Evolutionary conservation across 768 basidiomycete genomes (phyloP), one percentile per base, ranked within the genome.

Genomic region (Psilocybe sp.): DNA sequence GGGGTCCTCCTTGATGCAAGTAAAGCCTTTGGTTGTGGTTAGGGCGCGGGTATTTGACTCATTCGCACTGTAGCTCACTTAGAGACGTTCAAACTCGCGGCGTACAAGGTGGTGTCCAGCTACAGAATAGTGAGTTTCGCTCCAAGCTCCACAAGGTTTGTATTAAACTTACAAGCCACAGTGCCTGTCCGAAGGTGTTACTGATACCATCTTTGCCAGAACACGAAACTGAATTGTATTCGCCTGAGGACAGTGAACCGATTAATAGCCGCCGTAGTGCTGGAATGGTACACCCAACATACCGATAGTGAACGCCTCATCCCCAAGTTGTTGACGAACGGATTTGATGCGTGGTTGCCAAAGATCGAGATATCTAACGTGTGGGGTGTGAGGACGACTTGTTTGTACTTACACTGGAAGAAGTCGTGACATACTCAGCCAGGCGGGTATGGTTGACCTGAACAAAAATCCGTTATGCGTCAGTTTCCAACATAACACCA

Each of bases 151-250:
- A 33, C 13, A 35, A 12, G 2, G 8, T 38, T 37, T 19, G 18
- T 39, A 12, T 7, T 11, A 33, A 15, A 52, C 58, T 47, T 40
- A 72, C 73, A 43, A 80, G 64, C 79, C 78, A 80, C 31, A 81
- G 64, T 12, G 78, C 74, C 51, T 80, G 79, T 19, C 79, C 78
- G 47, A 80, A 79, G 2, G 79, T 79, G 52, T 80, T 77, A 58
- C 73, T 77, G 34, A 80, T 75, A 39, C 70, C 71, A 49, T 73
- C 69, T 45, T 66, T 72, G 4, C 79, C 79, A 11, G 75, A 73
- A 46, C 79, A 80, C 5, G 77, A 79, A 10, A 80, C 77, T 0
- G 79, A 80, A 50, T 79, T 81, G 53, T 77, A 80, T 61, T 80
- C 78, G 7, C 79, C 78, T 79, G 16, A 9, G 39, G 54, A 13